Percentiles rank a stretch among this genome's conserved stretches.
Evolutionary conservation across 1,284 basidiomycete genomes (phyloP).

Genomic region (Wallemia hederae): DNA sequence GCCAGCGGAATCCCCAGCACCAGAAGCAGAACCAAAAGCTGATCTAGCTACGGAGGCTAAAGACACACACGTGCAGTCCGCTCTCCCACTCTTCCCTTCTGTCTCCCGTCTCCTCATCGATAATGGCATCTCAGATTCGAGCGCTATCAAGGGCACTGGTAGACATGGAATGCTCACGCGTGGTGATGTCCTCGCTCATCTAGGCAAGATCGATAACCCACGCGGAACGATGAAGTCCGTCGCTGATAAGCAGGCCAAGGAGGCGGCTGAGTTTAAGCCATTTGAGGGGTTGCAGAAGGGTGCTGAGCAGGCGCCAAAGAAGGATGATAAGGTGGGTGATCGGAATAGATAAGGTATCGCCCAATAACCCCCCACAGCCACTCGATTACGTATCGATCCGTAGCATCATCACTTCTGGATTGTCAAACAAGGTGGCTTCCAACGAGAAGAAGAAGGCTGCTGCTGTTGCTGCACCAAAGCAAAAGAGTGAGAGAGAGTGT

Average conservation of each 20-base stretch:
- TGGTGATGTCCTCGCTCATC: not conserved
- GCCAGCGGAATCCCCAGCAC: constrained; percentile 2
- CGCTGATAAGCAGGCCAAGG: constrained; percentile 5
- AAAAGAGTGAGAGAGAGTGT: not conserved
- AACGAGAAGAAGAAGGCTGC: too few species aligned
- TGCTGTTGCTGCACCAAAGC: not conserved
- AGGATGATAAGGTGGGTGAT: not conserved
- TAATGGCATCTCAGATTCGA: constrained; percentile 21
- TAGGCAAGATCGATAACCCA: constrained; percentile 30
- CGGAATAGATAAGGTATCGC: not conserved
- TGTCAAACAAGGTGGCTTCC: constrained; percentile 29
- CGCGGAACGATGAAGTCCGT: constrained; percentile 33
- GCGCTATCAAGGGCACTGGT: constrained; percentile 31
- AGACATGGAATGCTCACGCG: constrained; percentile 25
- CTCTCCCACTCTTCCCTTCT: constrained; percentile 42
- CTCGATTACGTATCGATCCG: constrained; percentile 40
- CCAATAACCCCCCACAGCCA: constrained; percentile 19
- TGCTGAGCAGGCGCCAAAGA: constrained; percentile 2
- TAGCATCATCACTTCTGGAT: constrained; percentile 35
- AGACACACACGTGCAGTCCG: constrained; percentile 17
- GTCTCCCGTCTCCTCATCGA: constrained; percentile 37
- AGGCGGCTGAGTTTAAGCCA: constrained; percentile 1
- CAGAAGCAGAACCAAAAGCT: constrained; percentile 7
- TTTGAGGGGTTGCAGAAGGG: constrained; percentile 9
- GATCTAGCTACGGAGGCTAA: constrained; percentile 7